phyloP scores from a whole-genome alignment of 2,329 filamentous ascomycete species.

The Colletotrichum limetticola region DNA sequence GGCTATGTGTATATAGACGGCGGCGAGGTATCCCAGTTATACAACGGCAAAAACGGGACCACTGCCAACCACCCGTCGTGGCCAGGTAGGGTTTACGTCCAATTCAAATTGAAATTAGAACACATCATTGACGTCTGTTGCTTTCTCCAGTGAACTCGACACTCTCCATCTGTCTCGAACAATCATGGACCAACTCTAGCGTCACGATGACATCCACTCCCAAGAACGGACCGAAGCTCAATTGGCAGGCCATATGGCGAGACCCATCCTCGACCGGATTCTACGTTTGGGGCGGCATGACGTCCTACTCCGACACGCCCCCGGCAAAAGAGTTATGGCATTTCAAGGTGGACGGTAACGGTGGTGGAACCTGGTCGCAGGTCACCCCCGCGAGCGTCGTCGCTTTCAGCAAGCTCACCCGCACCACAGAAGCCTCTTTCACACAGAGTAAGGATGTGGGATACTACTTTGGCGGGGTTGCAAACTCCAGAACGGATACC shows the following conservation, averaged over 20 bases:
- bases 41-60: too few species aligned
- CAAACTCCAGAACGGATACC: too few species aligned
- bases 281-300: slow-evolving; percentile 49
- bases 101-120: too few species aligned
- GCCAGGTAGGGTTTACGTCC: too few species aligned
- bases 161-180: slow-evolving; percentile 45
- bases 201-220: slow-evolving; percentile 42
- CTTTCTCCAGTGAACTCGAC: slow-evolving; percentile 46
- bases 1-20: slow-evolving; percentile 52
- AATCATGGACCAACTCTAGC: slow-evolving; percentile 48
- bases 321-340: too few species aligned
- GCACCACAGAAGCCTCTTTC: slow-evolving; percentile 43
- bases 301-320: slow-evolving; percentile 32
- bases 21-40: slow-evolving; percentile 46
- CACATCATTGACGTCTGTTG: too few species aligned
- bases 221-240: slow-evolving; percentile 44
- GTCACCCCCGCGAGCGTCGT: neutral
- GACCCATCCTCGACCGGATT: slow-evolving; percentile 42
- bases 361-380: too few species aligned
- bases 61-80: too few species aligned
- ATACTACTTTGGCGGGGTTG: slow-evolving; percentile 47
- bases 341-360: too few species aligned
- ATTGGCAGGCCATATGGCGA: slow-evolving; percentile 46
- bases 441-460: slow-evolving; percentile 40
- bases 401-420: slow-evolving; percentile 44